Evolutionary conservation across 306 rosid genomes (phyloP), one percentile per base, ranked within the genome.

Genomic region (Cucumis cinereus): DNA sequence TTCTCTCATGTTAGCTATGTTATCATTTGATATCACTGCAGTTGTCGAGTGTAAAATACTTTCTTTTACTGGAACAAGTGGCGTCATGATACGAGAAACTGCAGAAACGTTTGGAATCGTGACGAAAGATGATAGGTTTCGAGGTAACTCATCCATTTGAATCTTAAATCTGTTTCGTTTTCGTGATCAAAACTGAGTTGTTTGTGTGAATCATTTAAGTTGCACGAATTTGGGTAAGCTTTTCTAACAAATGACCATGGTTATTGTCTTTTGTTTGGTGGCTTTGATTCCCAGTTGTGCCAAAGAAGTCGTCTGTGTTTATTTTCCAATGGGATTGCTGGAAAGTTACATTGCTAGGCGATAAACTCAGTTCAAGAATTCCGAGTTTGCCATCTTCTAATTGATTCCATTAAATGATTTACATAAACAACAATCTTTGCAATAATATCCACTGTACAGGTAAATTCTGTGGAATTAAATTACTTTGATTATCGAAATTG

Each of bases 71-170:
- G 90, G 96, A 77, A 84, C 78, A 59, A 63, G 84, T 26, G 97
- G 99, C 38, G 86, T 91, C 77, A 83, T 94, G 90, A 90, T 92
- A 76, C 87, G 91, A 76, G 97, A 94, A 85, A 94, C 95, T 45
- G 86, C 93, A 16, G 96, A 94, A 86, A 81, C 90, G 3, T 92
- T 92, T 79, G 97, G 96, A 75, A 83, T 94, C 47, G 72, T 94
- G 61, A 89, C 95, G 7, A 83, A 85, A 81, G 86, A 89, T 75
- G 73, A 92, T 74, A 86, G 82, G 54, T 84, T 87, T 58, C 81
- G 71, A 81, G 97, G 99, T 94, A 86, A 73, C 68, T 76, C 47
- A 69, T 68, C 40, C 72, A 16, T 78, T 53, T 13, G 35, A 28
- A 62, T 50, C 55, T 71, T n/a, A 75, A 82, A 40, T 30, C 63